Base-by-base conservation (phyloP, 2,329 filamentous ascomycete genomes). In the Rhynchosporium agropyri region DNA sequence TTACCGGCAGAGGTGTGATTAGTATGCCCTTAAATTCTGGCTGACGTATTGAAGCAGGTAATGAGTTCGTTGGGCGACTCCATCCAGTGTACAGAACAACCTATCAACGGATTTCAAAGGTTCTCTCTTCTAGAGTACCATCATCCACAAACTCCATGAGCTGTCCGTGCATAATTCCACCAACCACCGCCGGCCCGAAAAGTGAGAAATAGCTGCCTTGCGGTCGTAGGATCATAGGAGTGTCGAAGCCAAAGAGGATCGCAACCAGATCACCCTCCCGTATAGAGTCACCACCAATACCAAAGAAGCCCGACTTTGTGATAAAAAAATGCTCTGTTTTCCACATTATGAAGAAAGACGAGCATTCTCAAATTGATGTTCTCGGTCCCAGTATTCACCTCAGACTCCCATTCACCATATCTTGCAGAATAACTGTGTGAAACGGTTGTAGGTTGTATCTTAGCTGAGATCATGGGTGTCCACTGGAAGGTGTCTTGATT, bases 141-240 rank as follows among this genome's bases (percentile, higher is more conserved):
- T 54, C 20, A 28, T 54, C 36, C 36, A 54, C 50, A 42, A 54
- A 54, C n/a, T 42, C 36, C 50, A 42, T 54, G 33, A 54, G 50
- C 7, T 42, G n/a, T 40, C 50, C 50, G 6, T 54, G 33, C 50
- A 54, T 54, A 7, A 54, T 42, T 12, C 50, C 50, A 28, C 50
- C 50, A 7, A 54, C 33, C 13, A 10, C 20, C 10, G 33, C 50
- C 9, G 36, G 33, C 5, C 50, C 50, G 12, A 54, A 3, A 8
- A 54, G 10, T 5, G 50, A 26, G 36, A 54, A 54, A 20, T 54
- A 20, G 4, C 28, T 36, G 5, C 50, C 50, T 3, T 7, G 20
- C 3, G 12, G 9, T 40, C 50, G 36, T n/a, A 54, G 6, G 1
- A 54, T 20, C 50, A 54, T 54, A 7, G 50, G 50, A 42, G 28